A percentile compares a stretch with the other conserved stretches of the same genome.
Conservation (phyloP, 78 protist species). For the Emiliania huxleyi region DNA sequence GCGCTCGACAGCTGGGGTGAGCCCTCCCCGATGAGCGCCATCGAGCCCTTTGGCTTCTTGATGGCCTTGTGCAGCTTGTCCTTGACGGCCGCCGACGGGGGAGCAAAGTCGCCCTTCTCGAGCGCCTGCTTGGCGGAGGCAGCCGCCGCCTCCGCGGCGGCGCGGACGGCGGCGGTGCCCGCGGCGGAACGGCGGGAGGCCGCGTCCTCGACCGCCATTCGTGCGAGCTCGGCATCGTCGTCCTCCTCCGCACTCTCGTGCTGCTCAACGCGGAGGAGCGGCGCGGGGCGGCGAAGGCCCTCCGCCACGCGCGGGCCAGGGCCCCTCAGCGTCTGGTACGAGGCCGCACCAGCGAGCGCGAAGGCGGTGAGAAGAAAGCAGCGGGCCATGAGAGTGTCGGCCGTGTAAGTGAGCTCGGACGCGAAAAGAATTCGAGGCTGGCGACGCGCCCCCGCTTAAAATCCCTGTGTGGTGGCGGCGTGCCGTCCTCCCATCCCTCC, state of each 20-base stretch:
- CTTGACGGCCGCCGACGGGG: not conserved
- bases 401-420: too few species aligned
- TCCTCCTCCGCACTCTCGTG: not conserved
- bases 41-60: constrained; percentile 5
- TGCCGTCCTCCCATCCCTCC: too few species aligned
- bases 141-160: not conserved
- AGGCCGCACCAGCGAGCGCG: too few species aligned
- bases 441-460: too few species aligned
- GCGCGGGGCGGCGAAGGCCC: not conserved
- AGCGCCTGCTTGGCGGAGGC: not conserved
- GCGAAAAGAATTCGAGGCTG: too few species aligned
- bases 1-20: not conserved
- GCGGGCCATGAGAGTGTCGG: too few species aligned
- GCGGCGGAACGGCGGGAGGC: not conserved
- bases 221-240: not conserved
- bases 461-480: too few species aligned
- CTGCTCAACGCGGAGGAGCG: not conserved
- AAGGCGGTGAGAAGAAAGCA: too few species aligned
- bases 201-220: not conserved
- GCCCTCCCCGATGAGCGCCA: constrained; percentile 19
- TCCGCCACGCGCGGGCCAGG: too few species aligned
- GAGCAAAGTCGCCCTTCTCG: not conserved
- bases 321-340: too few species aligned
- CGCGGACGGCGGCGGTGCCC: not conserved
- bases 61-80: not conserved